Evolutionary conservation across 1,139 yeast species (phyloP).

Genomic region (Diutina neorugosa): DNA sequence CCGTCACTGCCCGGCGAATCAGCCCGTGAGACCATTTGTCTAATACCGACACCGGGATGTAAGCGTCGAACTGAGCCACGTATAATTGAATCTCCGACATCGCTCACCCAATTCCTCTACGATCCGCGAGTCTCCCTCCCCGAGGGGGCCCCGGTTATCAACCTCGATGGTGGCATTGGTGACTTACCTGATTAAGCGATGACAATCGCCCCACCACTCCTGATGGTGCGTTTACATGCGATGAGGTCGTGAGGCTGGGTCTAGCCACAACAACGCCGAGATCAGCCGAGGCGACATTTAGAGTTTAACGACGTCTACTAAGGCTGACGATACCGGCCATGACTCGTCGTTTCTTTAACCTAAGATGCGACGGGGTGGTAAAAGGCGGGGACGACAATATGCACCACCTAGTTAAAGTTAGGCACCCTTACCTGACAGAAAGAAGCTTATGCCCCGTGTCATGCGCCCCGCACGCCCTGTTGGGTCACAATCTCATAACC

Average conservation of each 20-base stretch:
- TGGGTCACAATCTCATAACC: background rate
- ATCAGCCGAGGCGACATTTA: background rate
- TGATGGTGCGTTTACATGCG: background rate
- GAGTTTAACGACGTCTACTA: background rate
- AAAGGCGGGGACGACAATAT: background rate
- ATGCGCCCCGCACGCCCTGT: background rate
- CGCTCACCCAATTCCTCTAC: background rate
- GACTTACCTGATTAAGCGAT: background rate
- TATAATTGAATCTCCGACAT: background rate
- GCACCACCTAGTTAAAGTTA: background rate
- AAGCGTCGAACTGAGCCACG: background rate
- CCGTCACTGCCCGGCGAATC: background rate
- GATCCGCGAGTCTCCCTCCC: too few species aligned
- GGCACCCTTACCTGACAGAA: background rate
- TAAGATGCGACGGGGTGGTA: background rate
- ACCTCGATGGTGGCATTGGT: background rate
- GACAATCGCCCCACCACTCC: background rate
- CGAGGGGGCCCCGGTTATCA: background rate
- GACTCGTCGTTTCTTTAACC: background rate
- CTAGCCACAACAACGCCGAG: background rate
- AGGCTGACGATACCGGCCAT: background rate
- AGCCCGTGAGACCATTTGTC: background rate
- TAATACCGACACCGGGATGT: background rate
- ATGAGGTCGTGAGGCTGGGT: background rate
- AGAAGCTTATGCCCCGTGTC: background rate